A percentile compares a stretch with the other conserved stretches of the same genome.
These are phyloP conservation scores for Sugiyamaella xylanicola DNA, from an alignment of 1,139 yeast species.

Conservation along the genomic window DNA sequence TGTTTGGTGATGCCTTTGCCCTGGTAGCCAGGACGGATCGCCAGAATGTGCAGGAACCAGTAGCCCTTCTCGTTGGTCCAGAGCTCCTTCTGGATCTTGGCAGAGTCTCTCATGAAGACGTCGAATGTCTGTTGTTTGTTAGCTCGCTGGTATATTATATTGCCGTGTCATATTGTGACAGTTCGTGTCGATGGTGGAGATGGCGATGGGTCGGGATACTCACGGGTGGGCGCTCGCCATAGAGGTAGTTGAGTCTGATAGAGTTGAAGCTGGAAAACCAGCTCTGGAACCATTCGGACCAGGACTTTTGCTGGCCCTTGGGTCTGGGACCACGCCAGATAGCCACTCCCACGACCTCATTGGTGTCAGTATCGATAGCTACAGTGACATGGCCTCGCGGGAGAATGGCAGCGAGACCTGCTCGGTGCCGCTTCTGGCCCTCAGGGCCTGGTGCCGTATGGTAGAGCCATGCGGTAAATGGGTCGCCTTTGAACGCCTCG, in stretches of 20 bases:
- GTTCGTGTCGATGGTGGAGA: no score
- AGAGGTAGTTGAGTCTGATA: neutral
- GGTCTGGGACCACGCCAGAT: conserved; percentile 8
- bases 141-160: no score
- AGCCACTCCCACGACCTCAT: conserved; percentile 9
- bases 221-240: conserved; percentile 1
- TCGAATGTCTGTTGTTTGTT: neutral
- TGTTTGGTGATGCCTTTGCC: conserved; percentile 11
- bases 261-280: neutral
- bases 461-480: neutral
- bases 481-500: conserved; percentile 8
- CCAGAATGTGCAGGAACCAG: conserved; percentile 15
- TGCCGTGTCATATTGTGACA: no score
- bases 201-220: neutral
- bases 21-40: conserved; percentile 11
- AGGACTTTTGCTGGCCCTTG: neutral
- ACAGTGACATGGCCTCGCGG: neutral
- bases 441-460: neutral
- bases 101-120: neutral
- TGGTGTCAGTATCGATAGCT: conserved; percentile 5
- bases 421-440: neutral
- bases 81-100: conserved; percentile 3
- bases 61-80: conserved; percentile 6
- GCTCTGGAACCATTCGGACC: neutral
- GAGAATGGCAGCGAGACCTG: neutral